phyloP scores from a whole-genome alignment of 2,329 filamentous ascomycete genomes.

The Drechmeria coniospora region DNA sequence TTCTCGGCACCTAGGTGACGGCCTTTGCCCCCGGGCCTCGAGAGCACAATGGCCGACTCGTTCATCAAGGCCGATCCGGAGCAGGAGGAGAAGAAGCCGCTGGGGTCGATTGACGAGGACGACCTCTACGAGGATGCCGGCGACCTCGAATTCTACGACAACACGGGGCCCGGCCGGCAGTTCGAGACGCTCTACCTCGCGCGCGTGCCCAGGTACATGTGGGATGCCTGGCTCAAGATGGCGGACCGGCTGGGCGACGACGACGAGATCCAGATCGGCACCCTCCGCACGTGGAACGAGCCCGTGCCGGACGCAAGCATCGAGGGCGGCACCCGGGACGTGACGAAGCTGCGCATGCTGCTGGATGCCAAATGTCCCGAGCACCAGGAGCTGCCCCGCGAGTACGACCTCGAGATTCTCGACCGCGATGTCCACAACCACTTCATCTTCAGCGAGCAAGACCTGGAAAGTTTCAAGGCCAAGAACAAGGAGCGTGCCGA shows the following conservation, averaged over 20 bases:
- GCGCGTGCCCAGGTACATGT: slow-evolving; percentile 64
- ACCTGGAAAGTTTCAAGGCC: slow-evolving; percentile 45
- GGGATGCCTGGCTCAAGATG: slow-evolving; percentile 54
- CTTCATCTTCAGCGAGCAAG: slow-evolving; percentile 86
- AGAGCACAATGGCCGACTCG: slow-evolving; percentile 15
- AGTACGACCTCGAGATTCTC: slow-evolving; percentile 66
- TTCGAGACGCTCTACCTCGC: slow-evolving; percentile 50
- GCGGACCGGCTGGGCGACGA: slow-evolving; percentile 54
- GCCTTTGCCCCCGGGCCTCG: too few relatives aligned
- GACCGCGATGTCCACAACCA: slow-evolving; percentile 59
- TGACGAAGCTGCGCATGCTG: slow-evolving; percentile 42
- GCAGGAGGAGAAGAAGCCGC: slow-evolving; percentile 27
- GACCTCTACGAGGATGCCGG: slow-evolving; percentile 49
- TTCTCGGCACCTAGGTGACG: too few relatives aligned
- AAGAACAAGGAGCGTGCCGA: slow-evolving; percentile 38
- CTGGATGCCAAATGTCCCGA: slow-evolving; percentile 47
- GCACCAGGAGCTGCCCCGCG: slow-evolving; percentile 67
- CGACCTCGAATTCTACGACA: slow-evolving; percentile 40
- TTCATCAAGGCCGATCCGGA: slow-evolving; percentile 36
- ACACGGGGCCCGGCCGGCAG: slow-evolving; percentile 20
- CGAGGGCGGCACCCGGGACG: slow-evolving; percentile 20
- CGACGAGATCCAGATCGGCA: slow-evolving; percentile 68
- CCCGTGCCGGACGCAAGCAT: slow-evolving; percentile 35
- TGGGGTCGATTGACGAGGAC: slow-evolving; percentile 40
- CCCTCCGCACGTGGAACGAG: slow-evolving; percentile 45